Conservation (phyloP, 495 filamentous ascomycete species). For the Aspergillus panamensis region DNA sequence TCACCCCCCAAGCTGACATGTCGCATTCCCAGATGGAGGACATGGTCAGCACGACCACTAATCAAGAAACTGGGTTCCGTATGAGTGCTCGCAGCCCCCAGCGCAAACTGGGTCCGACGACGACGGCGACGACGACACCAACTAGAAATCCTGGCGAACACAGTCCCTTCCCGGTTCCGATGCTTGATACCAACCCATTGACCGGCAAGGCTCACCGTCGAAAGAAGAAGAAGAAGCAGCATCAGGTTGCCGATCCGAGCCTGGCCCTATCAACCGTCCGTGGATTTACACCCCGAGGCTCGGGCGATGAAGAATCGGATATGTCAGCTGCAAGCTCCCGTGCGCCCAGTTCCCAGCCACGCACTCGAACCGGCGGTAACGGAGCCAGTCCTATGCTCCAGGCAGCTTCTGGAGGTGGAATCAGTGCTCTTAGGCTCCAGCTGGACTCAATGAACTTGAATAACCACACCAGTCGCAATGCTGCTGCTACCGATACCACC, state of each 20-base stretch:
- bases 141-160: constrained; percentile 11
- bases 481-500: constrained; percentile 30
- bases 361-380: constrained; percentile 20
- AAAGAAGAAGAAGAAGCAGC: constrained; percentile 53
- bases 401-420: constrained; percentile 59
- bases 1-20: constrained; percentile 43
- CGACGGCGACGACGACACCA: constrained; percentile 12
- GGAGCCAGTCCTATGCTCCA: constrained; percentile 55
- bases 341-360: constrained; percentile 33
- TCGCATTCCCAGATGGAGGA: constrained; percentile 28
- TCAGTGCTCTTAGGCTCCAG: constrained; percentile 74
- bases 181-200: constrained; percentile 26
- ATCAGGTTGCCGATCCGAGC: constrained; percentile 38
- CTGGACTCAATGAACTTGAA: constrained; percentile 63
- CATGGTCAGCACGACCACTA: constrained; percentile 19
- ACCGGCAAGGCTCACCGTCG: constrained; percentile 35
- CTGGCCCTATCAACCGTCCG: constrained; percentile 70
- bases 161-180: constrained; percentile 23
- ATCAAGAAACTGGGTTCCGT: constrained; percentile 28
- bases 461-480: constrained; percentile 33
- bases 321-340: constrained; percentile 52
- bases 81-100: constrained; percentile 31
- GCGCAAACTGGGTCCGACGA: constrained; percentile 19
- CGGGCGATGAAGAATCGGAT: constrained; percentile 83
- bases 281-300: constrained; percentile 83